These are phyloP conservation scores for Fusarium domesticum DNA, from an alignment of 2,329 filamentous ascomycete species.

Conservation along the genomic window DNA sequence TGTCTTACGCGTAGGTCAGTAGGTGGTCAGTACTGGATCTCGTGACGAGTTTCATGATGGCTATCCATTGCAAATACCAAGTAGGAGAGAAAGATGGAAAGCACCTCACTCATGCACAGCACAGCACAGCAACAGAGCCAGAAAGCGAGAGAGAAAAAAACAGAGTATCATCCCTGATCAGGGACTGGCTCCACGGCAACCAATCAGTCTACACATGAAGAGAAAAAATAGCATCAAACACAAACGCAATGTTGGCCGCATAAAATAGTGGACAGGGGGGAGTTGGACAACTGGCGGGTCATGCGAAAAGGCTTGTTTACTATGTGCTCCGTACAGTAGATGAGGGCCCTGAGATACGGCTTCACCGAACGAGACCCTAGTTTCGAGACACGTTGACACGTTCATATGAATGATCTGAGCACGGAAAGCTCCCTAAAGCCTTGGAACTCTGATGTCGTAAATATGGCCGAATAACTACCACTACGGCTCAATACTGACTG, in stretches of 20 bases:
- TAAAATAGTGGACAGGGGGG: not conserved
- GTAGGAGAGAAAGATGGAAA: not conserved
- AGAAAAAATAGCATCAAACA: not conserved
- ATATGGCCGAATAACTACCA: no score
- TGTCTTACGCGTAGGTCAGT: no score
- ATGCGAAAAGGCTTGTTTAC: constrained; percentile 2
- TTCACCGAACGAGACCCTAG: not conserved
- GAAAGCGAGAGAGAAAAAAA: not conserved
- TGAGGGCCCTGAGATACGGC: not conserved
- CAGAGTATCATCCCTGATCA: not conserved
- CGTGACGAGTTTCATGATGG: no score
- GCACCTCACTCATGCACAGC: not conserved
- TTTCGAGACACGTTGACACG: no score
- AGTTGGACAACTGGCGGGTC: not conserved
- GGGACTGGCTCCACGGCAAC: not conserved
- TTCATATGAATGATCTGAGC: no score
- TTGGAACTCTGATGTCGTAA: no score
- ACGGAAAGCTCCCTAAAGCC: no score
- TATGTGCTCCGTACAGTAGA: not conserved
- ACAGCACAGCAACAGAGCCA: no score
- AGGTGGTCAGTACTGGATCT: no score
- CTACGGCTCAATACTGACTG: no score
- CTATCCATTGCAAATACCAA: no score
- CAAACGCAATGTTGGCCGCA: not conserved
- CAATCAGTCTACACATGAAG: not conserved